A percentile compares a stretch with the other conserved stretches of the same genome.
These are phyloP conservation scores for Coemansia javaensis DNA, from an alignment of 192 early-diverging fungal species.

Conservation along the genomic window DNA sequence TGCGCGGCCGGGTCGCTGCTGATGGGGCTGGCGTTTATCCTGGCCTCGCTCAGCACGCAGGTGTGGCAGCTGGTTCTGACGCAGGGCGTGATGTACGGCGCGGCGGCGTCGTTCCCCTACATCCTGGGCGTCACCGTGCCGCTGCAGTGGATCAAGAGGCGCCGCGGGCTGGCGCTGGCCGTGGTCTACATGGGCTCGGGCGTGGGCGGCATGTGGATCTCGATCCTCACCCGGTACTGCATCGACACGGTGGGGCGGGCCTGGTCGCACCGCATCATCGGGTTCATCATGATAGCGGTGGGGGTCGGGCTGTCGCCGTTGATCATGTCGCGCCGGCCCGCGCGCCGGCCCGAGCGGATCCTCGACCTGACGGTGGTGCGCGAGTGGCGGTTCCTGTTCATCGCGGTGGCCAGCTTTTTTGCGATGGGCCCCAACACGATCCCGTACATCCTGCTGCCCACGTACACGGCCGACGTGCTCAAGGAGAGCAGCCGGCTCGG, in stretches of 20 bases:
- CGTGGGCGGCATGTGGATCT: conserved; percentile 45
- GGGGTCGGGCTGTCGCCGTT: conserved; percentile 37
- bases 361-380: conserved; percentile 32
- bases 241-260: conserved; percentile 26
- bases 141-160: conserved; percentile 33
- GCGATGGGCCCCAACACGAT: conserved; percentile 50
- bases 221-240: conserved; percentile 18
- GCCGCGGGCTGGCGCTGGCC: conserved; percentile 33
- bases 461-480: conserved; percentile 33
- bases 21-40: conserved; percentile 34
- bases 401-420: conserved; percentile 42
- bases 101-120: conserved; percentile 39
- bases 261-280: conserved; percentile 41
- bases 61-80: conserved; percentile 52
- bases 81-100: conserved; percentile 46
- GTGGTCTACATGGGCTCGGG: conserved; percentile 38
- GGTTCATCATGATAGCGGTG: conserved; percentile 22
- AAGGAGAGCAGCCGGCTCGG: conserved; percentile 22
- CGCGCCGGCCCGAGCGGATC: conserved; percentile 6
- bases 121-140: conserved; percentile 41
- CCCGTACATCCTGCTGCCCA: conserved; percentile 46
- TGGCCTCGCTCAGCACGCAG: conserved; percentile 49
- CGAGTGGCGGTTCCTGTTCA: conserved; percentile 36
- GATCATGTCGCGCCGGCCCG: conserved; percentile 15
- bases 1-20: conserved; percentile 15